phyloP scores from a whole-genome alignment of 306 rosid species.

The Hippophae tibetana region DNA sequence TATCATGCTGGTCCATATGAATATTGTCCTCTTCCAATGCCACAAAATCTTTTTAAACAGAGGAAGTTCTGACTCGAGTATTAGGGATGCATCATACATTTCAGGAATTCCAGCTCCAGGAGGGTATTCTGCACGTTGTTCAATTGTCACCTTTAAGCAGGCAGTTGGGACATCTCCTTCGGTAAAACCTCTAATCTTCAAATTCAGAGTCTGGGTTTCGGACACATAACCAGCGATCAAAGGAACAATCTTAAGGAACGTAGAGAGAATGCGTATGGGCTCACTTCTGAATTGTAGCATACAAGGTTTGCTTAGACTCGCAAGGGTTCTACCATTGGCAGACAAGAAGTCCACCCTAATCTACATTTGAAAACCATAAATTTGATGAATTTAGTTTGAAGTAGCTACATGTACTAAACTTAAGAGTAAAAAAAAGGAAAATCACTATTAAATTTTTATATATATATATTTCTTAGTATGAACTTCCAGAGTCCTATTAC shows the following conservation, averaged over 20 bases:
- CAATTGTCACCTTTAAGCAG: slow-evolving; percentile 60
- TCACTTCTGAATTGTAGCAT: slow-evolving; percentile 70
- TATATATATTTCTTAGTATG: no score
- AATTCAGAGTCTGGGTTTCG: slow-evolving; percentile 53
- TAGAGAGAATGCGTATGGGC: slow-evolving; percentile 54
- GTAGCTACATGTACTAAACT: no score
- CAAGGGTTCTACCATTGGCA: slow-evolving; percentile 47
- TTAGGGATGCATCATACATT: slow-evolving; percentile 54
- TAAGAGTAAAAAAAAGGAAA: no score
- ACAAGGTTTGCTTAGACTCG: slow-evolving; percentile 64
- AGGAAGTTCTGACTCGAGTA: slow-evolving; percentile 56
- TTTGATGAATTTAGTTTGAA: neutral
- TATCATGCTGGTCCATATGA: slow-evolving; percentile 52
- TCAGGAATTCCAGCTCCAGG: slow-evolving; percentile 85
- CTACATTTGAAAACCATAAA: slow-evolving; percentile 25
- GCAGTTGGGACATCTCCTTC: slow-evolving; percentile 58
- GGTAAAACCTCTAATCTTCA: slow-evolving; percentile 50
- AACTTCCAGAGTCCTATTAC: no score
- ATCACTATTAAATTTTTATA: no score
- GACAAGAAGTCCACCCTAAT: slow-evolving; percentile 51
- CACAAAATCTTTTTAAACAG: slow-evolving; percentile 50
- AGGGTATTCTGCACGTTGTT: slow-evolving; percentile 56
- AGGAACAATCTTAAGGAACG: slow-evolving; percentile 57
- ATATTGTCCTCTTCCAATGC: slow-evolving; percentile 71
- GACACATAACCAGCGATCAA: slow-evolving; percentile 55